Conservation (phyloP, 2,329 filamentous ascomycete species). For the Calcarisporium arbuscula region DNA sequence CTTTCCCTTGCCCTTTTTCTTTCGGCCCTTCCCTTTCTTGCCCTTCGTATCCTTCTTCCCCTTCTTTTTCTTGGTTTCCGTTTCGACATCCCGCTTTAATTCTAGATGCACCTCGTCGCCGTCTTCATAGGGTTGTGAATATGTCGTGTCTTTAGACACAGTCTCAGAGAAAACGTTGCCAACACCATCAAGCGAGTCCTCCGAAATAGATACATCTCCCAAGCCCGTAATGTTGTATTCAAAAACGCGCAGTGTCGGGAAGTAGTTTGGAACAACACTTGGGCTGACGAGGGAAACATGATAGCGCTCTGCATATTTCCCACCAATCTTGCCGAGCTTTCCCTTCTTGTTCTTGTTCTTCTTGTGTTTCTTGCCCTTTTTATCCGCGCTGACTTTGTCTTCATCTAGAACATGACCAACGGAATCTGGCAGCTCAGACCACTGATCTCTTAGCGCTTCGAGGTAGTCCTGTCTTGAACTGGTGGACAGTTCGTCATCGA, state of each 20-base stretch:
- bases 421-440: constrained; percentile 66
- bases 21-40: constrained; percentile 17
- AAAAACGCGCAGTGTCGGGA: constrained; percentile 80
- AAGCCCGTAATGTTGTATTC: constrained; percentile 88
- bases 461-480: constrained; percentile 66
- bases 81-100: constrained; percentile 19
- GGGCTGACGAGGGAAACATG: constrained; percentile 74
- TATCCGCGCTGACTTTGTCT: constrained; percentile 13
- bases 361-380: constrained; percentile 25
- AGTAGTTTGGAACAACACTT: constrained; percentile 89
- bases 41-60: constrained; percentile 25
- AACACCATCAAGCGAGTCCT: constrained; percentile 23
- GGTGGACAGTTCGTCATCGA: constrained; percentile 52
- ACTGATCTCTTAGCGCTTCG: constrained; percentile 67
- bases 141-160: no score
- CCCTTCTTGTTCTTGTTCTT: constrained; percentile 46
- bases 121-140: constrained; percentile 17
- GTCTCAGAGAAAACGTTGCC: no score
- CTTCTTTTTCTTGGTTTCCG: constrained; percentile 29
- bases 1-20: constrained; percentile 36
- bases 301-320: constrained; percentile 78
- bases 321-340: constrained; percentile 58
- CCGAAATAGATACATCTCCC: constrained; percentile 48
- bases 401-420: constrained; percentile 16
- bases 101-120: constrained; percentile 21